Evolutionary conservation across 768 basidiomycete species (phyloP), one percentile per base, ranked within the genome.

Genomic region (Mrakia blollopis): DNA sequence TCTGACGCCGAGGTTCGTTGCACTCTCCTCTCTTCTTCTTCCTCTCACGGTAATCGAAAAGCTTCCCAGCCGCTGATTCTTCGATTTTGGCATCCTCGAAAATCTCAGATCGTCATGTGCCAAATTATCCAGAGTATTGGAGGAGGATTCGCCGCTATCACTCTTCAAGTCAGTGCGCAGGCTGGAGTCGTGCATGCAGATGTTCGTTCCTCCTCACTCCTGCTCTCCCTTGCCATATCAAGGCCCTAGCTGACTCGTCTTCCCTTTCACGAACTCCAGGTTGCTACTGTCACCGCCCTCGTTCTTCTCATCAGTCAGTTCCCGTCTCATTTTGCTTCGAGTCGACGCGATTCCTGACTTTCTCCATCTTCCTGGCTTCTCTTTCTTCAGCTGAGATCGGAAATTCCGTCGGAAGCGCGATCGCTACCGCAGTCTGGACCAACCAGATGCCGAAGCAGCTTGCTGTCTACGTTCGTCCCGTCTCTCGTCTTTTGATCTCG

Each of bases 91-190:
- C n/a, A 23, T 16, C 25, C 68, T 47, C 28, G 5, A 39, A 50
- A 13, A 28, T 8, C 30, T 5, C 82, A 85, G 73, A 85, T 91
- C 37, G 88, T 91, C 8, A 85, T 87, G 83, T 88, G 87, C 28
- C 91, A 92, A 79, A 82, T 91, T 68, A 85, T 92, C 23, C 91
- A 91, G 83, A 91, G 91, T 69, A 84, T 89, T 18, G 91, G 91
- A n/a, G 91, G 91, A 23, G 57, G 57, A n/a, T 57, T 57, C 28
- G 57, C 57, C 23, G 87, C 87, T 11, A 84, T 88, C 60, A 81
- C 87, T 7, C 82, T 86, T 0, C 88, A 88, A 80, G 88, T 89
- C 44, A 87, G 86, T 47, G 87, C 90, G 6, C 90, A 91, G 80
- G 90, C 89, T 5, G 84, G 87, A 14, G 91, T 91, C 3, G 85